A percentile compares a stretch with the other conserved stretches of the same genome.
Evolutionary conservation across 371 early-diverging fungal species (phyloP).

Genomic region (Fennellomyces sp.): DNA sequence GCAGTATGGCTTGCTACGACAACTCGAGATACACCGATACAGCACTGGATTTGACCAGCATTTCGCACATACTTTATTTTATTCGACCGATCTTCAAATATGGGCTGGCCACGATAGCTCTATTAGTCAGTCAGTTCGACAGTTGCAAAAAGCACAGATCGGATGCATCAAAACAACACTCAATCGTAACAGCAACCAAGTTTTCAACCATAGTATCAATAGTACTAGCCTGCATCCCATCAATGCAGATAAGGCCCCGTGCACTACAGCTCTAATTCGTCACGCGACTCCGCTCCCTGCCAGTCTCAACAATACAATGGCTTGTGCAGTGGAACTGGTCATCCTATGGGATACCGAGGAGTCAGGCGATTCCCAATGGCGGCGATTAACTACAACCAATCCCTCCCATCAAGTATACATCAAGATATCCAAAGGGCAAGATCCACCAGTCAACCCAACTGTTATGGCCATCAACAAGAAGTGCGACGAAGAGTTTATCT

Average conservation of each 20-base stretch:
- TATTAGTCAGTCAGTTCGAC: background rate
- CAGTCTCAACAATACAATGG: background rate
- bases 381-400: background rate
- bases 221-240: background rate
- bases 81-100: background rate
- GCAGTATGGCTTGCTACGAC: background rate
- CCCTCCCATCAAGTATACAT: background rate
- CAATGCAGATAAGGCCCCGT: background rate
- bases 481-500: too few species aligned
- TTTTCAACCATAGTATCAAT: background rate
- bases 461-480: too few species aligned
- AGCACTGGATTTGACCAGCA: background rate
- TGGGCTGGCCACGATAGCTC: background rate
- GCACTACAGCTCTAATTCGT: background rate
- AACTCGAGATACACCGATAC: background rate
- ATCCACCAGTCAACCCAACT: too few species aligned
- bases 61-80: background rate
- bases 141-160: background rate
- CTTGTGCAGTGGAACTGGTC: background rate
- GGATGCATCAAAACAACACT: background rate
- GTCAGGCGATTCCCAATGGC: background rate
- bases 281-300: background rate
- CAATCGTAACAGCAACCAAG: background rate
- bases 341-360: background rate
- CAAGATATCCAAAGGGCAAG: too few species aligned